phyloP scores from a whole-genome alignment of 2,329 filamentous ascomycete genomes.

The Alternaria sp. region DNA sequence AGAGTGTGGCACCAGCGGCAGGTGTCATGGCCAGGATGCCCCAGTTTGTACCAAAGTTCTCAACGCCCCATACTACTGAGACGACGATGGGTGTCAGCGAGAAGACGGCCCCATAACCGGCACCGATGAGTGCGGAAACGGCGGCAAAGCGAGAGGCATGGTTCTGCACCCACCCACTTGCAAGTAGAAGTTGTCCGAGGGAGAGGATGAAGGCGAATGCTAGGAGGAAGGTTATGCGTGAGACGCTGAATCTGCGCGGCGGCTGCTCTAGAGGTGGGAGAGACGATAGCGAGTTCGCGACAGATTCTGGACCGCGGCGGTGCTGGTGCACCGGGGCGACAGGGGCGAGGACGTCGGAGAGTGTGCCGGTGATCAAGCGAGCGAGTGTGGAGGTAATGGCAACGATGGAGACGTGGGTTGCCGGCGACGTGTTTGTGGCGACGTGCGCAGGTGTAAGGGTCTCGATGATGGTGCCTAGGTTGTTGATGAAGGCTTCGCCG shows the following conservation, averaged over 20 bases:
- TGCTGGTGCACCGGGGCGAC: conserved; percentile 61
- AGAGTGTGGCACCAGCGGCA: conserved; percentile 84
- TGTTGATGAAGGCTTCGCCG: conserved; percentile 98
- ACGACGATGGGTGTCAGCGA: conserved; percentile 89
- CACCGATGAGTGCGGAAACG: conserved; percentile 83
- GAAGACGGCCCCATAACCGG: conserved; percentile 93
- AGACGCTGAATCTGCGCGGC: conserved; percentile 65
- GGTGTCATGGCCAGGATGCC: conserved; percentile 93
- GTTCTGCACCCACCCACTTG: conserved; percentile 76
- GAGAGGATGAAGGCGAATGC: conserved; percentile 81
- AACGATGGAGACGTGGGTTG: conserved; percentile 92
- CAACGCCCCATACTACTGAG: conserved; percentile 96
- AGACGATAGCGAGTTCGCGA: conserved; percentile 54
- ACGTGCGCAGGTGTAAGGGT: conserved; percentile 76
- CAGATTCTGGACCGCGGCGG: conserved; percentile 59
- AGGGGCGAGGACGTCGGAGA: conserved; percentile 87
- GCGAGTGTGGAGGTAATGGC: conserved; percentile 90
- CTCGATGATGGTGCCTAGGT: conserved; percentile 90
- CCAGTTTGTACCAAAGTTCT: conserved; percentile 99
- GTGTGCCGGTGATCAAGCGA: conserved; percentile 84
- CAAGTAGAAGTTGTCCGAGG: conserved; percentile 81
- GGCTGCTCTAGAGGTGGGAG: conserved; percentile 34
- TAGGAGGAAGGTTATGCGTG: conserved; percentile 81
- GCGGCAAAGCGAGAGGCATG: conserved; percentile 83
- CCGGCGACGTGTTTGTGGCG: conserved; percentile 66